Base-by-base conservation (phyloP, 352 stramenopile species). In the Poterioochromonas sp. region DNA sequence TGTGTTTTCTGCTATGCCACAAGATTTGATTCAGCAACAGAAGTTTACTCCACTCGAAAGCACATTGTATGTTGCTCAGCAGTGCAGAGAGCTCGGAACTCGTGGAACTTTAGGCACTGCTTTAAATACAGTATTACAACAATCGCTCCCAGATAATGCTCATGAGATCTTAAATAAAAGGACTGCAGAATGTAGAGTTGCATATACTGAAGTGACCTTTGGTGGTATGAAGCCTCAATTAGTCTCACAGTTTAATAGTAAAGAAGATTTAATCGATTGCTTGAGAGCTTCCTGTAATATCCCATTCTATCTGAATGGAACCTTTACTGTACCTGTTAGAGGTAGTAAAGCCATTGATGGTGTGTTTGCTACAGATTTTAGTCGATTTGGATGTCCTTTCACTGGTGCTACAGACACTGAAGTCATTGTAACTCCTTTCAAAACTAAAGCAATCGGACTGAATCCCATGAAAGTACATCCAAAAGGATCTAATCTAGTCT, bases 111-210 rank as follows among this genome's bases (percentile, higher is more conserved):
- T 58, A 58, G 47, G 47, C 47, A 58, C 47, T 58, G 47, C 47
- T 58, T 58, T 58, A 58, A 58, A 58, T 58, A 58, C 47, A 58
- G 47, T 58, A 58, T 58, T 58, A 58, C 47, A 58, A 58, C 47
- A 58, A 58, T 58, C 47, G 47, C 47, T 58, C 47, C 47, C 47
- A 58, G 47, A 58, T 58, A 58, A 58, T 58, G 47, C 47, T 58
- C 47, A 58, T 58, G 47, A 58, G 47, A 58, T 58, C 47, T 58
- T 58, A 58, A 58, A 58, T 58, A 58, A 58, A 58, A 58, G 47
- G 47, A 58, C 47, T 58, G 47, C 47, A 58, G 47, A 58, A 58
- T 58, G 47, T 58, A 58, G 47, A 58, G 47, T 58, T 58, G 47
- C 47, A 58, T 58, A 58, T 58, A 58, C 47, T 58, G 47, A 58